These are phyloP conservation scores for Fraxinus baroniana DNA, from an alignment of 305 asterid genomes.

Conservation along the genomic window DNA sequence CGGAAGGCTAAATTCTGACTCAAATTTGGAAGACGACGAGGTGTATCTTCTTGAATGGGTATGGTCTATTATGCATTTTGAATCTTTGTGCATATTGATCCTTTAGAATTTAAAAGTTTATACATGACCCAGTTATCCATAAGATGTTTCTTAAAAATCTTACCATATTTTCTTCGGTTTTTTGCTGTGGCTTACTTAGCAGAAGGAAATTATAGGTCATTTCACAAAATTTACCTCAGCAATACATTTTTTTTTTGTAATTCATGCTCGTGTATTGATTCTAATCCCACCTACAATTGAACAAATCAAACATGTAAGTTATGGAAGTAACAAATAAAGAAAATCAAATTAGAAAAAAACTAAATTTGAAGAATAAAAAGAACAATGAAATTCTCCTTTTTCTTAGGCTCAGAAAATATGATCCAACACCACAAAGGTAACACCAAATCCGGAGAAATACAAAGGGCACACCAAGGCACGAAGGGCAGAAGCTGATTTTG, in stretches of 20 bases:
- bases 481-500: too few species aligned
- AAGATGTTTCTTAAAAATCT: background rate
- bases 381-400: too few species aligned
- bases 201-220: background rate
- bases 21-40: slow-evolving; percentile 46
- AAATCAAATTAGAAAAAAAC: too few species aligned
- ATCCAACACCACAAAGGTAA: too few species aligned
- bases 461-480: too few species aligned
- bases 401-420: too few species aligned
- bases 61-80: slow-evolving; percentile 12
- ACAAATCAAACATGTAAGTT: too few species aligned
- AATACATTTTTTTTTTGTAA: background rate
- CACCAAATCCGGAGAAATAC: too few species aligned
- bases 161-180: background rate
- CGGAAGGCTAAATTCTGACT: slow-evolving; percentile 67
- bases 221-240: background rate
- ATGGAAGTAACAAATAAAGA: too few species aligned
- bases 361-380: too few species aligned
- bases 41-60: slow-evolving; percentile 91
- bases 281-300: too few species aligned
- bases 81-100: background rate
- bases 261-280: too few species aligned
- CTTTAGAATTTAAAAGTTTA: background rate
- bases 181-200: background rate
- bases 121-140: background rate